Percentiles rank a stretch among this genome's conserved stretches.
Evolutionary conservation across 2,329 filamentous ascomycete species (phyloP).

Genomic region (Gliomastix tumulicola): DNA sequence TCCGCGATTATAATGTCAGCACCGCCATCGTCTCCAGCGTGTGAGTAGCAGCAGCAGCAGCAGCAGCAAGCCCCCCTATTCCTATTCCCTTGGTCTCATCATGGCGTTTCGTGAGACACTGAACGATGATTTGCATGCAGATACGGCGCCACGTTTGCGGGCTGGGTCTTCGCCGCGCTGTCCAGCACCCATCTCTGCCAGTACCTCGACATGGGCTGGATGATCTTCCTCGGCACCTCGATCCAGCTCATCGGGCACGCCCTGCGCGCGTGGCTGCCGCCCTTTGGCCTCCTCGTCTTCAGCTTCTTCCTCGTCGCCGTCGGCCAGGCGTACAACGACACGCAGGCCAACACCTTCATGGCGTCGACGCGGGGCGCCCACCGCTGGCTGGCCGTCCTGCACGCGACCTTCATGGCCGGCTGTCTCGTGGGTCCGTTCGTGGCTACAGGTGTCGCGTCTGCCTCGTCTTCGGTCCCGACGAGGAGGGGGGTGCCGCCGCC

Average conservation of each 20-base stretch:
- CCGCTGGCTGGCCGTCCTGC: constrained; percentile 56
- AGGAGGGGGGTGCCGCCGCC: no score
- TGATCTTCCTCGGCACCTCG: constrained; percentile 47
- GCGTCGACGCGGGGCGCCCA: constrained; percentile 42
- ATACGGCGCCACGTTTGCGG: constrained; percentile 50
- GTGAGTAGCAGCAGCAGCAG: constrained; percentile 20
- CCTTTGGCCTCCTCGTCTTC: constrained; percentile 47
- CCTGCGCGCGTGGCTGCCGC: constrained; percentile 48
- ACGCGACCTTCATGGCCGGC: constrained; percentile 54
- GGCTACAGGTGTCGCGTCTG: constrained; percentile 40
- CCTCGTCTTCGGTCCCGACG: constrained; percentile 14
- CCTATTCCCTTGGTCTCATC: not conserved
- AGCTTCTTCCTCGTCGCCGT: constrained; percentile 52
- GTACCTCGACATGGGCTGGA: constrained; percentile 45
- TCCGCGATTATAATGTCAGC: constrained; percentile 45
- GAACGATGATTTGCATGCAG: constrained; percentile 13
- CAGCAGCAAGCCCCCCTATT: not conserved
- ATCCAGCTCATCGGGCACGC: constrained; percentile 48
- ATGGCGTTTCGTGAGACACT: not conserved
- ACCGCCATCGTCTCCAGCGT: constrained; percentile 44
- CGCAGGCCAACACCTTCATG: constrained; percentile 57
- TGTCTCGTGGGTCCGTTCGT: constrained; percentile 50
- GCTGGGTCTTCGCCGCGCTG: constrained; percentile 52
- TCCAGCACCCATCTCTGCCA: constrained; percentile 47
- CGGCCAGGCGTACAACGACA: constrained; percentile 58